Evolutionary conservation across 768 basidiomycete genomes (phyloP), one percentile per base, ranked within the genome.

Genomic region (Leccinum arenicola): DNA sequence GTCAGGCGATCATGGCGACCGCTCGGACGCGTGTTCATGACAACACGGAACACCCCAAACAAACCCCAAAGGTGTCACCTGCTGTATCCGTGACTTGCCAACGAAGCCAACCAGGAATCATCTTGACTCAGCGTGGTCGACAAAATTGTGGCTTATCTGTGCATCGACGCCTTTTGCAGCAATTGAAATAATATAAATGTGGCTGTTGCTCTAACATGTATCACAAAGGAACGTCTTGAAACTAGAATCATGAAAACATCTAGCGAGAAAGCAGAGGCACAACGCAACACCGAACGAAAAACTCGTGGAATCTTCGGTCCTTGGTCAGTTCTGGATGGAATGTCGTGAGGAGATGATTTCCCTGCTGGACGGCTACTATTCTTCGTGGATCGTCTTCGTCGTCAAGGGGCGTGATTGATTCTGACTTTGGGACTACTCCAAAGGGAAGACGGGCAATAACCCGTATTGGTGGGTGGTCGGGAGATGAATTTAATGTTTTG

Each of bases 281-380:
- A 9, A 95, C 89, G 66, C 90, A 93, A 66, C 86, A 81, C 56
- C 78, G 79, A 45, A 96, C 79, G 68, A 96, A 98, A 71, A 91
- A 96, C 60, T 96, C 90, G 72, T 97, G 95, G 68, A 98, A 92
- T 40, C 95, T 84, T 58, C 83, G 75, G 68, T 98, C 96, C 57
- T 81, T 79, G 23, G 92, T 95, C 49, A 98, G 77, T 72, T 98
- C 96, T 0, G 95, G 96, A 69, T 98, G 96, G 76, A 97, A 98
- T 0, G 88, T 92, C 4, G 95, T 94, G 29, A 95, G 80, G 60
- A 98, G 77, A 69, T 93, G 87, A 27, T 77, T 79, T 27, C 95
- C 95, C 69, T 97, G 92, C 3, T 87, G 84, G 17, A 95, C 74
- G 17, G 94, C 94, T 52, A 98, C 95, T 62, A 91, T 85, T 11